A percentile compares a stretch with the other conserved stretches of the same genome.
These are phyloP conservation scores for Citrus unshiu DNA, from an alignment of 345 rosid genomes.

Conservation along the genomic window DNA sequence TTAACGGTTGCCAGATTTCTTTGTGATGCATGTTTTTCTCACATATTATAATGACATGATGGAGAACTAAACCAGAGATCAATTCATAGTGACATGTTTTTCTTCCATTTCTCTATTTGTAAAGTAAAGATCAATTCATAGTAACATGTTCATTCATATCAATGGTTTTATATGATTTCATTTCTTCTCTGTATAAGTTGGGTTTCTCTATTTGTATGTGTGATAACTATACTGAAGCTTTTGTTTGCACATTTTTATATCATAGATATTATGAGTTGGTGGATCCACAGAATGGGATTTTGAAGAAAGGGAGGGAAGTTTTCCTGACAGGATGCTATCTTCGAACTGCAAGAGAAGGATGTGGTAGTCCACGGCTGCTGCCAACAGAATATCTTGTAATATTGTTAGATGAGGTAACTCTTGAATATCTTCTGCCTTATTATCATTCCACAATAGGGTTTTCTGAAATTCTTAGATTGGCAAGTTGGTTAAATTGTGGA, in stretches of 20 bases:
- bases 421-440: neutral
- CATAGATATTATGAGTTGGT: constrained; percentile 80
- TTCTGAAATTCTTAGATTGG: neutral
- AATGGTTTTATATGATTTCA: neutral
- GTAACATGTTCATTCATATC: neutral
- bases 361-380: constrained; percentile 72
- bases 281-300: constrained; percentile 64
- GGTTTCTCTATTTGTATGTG: neutral
- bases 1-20: neutral
- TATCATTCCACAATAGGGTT: neutral
- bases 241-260: neutral
- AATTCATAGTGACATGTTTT: neutral
- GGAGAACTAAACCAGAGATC: neutral
- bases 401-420: constrained; percentile 76
- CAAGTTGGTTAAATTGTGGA: neutral
- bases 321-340: constrained; percentile 89
- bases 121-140: too few relatives aligned
- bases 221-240: neutral
- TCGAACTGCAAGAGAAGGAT: constrained; percentile 88
- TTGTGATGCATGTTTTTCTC: neutral
- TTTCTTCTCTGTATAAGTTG: neutral
- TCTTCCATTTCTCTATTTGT: too few relatives aligned
- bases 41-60: neutral
- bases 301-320: constrained; percentile 83
- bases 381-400: constrained; percentile 94